Percentiles rank a stretch among this genome's conserved stretches.
phyloP scores from a whole-genome alignment of 345 rosid species.

The Corchorus capsularis region DNA sequence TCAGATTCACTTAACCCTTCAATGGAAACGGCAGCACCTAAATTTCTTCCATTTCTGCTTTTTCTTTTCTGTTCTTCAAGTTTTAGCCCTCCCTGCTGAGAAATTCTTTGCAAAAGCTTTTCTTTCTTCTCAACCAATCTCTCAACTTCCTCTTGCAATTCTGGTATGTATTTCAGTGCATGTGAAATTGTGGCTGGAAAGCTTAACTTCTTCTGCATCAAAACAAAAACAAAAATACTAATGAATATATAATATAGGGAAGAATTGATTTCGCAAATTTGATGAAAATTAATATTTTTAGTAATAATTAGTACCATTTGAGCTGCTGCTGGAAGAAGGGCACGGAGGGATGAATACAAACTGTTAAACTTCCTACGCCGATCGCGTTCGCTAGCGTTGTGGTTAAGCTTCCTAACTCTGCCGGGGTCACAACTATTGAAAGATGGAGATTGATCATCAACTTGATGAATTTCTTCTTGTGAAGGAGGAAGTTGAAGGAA shows the following conservation, averaged over 20 bases:
- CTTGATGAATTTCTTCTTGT: not conserved
- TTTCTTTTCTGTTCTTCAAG: not conserved
- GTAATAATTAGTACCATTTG: conserved; percentile 3
- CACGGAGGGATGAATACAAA: conserved; percentile 16
- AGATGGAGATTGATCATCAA: not conserved
- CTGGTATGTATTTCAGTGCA: conserved; percentile 59
- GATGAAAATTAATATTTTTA: not conserved
- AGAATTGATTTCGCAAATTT: not conserved
- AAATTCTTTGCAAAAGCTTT: conserved; percentile 35
- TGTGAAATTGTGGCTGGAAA: conserved; percentile 48
- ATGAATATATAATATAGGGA: not conserved
- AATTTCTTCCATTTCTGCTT: not conserved
- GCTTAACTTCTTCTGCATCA: conserved; percentile 48
- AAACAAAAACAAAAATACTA: not conserved
- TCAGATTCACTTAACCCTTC: conserved; percentile 47
- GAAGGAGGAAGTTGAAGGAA: not conserved
- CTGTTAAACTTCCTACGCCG: conserved; percentile 16
- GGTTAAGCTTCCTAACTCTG: conserved; percentile 3
- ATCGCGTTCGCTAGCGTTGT: conserved; percentile 18
- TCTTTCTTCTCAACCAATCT: conserved; percentile 41
- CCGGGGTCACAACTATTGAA: not conserved
- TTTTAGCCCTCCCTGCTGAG: conserved; percentile 23
- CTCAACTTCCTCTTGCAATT: conserved; percentile 44
- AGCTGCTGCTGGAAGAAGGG: conserved; percentile 5
- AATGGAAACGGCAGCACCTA: conserved; percentile 32